Base-by-base conservation (phyloP, 2,329 filamentous ascomycete genomes). In the Xylariomycetidae sp. region DNA sequence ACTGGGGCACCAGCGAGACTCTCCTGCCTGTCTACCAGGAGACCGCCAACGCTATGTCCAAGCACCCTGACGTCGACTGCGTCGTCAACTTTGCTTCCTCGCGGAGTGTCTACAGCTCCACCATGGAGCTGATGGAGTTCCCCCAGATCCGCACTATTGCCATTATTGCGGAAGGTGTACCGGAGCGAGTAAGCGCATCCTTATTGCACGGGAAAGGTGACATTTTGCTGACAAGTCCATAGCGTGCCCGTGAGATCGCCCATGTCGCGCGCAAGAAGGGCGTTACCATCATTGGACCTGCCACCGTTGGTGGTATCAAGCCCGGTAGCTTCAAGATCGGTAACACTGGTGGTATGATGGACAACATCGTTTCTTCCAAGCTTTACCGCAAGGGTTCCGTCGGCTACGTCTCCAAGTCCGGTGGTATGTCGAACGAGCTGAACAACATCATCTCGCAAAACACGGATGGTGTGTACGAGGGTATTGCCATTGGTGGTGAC, bases 271-370 rank as follows among this genome's bases (percentile, higher is more conserved):
- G 92, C 72, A 90, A 95, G 79, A 98, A 96, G 83, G 90, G 90
- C 45, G 84, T 98, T 61, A 95, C 89, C 66, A 98, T 98, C 65
- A 95, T 98, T 59, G 92, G 92, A 48, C 92, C 92, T 47, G 92
- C 92, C 54, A 98, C 92, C 36, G 92, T 98, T 44, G 92, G 92
- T 79, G 92, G 92, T 58, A 96, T 98, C 73, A 98, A 96, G 80
- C 92, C 92, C 44, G 92, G 92, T 65, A 86, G 85, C 64, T 98
- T 90, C 85, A 98, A 96, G 80, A 98, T 98, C 49, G 92, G 92
- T 64, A 98, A 98, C 79, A 98, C 92, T 56, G 92, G 92, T 78
- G 92, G 92, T 68, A 98, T 98, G 92, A 98, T 98, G 92, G 92
- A 98, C 79, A 98, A 98, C 79, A 98, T 98, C 57, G 92, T 98